Conservation (phyloP, 1,284 basidiomycete genomes). For the Mycosarcoma maydis region DNA sequence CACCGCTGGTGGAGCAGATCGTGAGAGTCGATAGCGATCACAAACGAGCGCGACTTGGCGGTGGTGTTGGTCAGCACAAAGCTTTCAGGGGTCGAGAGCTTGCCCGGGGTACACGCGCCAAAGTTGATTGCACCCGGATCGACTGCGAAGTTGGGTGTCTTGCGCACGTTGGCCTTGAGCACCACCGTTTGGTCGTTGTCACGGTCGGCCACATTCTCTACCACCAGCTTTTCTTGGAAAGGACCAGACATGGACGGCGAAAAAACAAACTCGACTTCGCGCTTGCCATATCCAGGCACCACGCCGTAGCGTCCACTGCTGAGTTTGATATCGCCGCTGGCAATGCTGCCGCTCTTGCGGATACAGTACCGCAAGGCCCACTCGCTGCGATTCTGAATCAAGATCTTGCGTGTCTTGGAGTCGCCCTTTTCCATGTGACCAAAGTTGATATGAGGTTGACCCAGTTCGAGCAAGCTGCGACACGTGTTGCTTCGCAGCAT, state of each 20-base stretch:
- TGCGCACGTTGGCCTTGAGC: constrained; percentile 70
- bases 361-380: constrained; percentile 70
- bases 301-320: constrained; percentile 70
- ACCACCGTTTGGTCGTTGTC: constrained; percentile 69
- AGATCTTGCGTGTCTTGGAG: constrained; percentile 69
- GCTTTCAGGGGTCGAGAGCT: constrained; percentile 57
- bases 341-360: constrained; percentile 71
- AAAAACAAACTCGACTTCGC: constrained; percentile 69
- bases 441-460: constrained; percentile 71
- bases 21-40: constrained; percentile 66
- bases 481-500: constrained; percentile 69
- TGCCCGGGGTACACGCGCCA: constrained; percentile 58
- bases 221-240: constrained; percentile 70
- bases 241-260: constrained; percentile 68
- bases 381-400: constrained; percentile 70
- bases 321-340: constrained; percentile 70
- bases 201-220: constrained; percentile 70
- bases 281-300: constrained; percentile 70
- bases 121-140: constrained; percentile 68
- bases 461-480: constrained; percentile 69
- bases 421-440: constrained; percentile 71
- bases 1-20: constrained; percentile 47
- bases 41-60: constrained; percentile 68
- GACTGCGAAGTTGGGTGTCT: constrained; percentile 69
- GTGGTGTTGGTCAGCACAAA: constrained; percentile 69